These are phyloP conservation scores for Fusarium tricinctum DNA, from an alignment of 2,329 filamentous ascomycete species.

Conservation along the genomic window DNA sequence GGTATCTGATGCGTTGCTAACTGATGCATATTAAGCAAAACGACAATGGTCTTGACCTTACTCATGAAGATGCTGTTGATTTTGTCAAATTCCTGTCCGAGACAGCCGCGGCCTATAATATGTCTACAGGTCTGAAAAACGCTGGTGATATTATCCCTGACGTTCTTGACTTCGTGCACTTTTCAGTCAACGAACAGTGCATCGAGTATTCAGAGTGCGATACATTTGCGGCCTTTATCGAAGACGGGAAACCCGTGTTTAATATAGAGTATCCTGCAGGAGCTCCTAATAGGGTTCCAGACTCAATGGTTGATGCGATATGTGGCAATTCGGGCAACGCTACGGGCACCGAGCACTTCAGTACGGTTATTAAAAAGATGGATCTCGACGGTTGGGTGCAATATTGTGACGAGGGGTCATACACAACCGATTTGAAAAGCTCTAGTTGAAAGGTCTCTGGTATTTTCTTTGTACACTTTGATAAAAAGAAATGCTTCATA, in stretches of 20 bases:
- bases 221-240: constrained; percentile 69
- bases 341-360: constrained; percentile 64
- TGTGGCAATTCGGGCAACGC: constrained; percentile 59
- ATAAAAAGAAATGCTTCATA: too few species aligned
- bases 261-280: constrained; percentile 77
- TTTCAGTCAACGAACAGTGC: constrained; percentile 79
- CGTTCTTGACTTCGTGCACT: constrained; percentile 66
- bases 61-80: constrained; percentile 66
- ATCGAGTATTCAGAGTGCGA: constrained; percentile 71
- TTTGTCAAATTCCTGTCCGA: constrained; percentile 72
- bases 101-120: constrained; percentile 64
- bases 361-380: constrained; percentile 76
- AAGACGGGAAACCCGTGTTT: constrained; percentile 75
- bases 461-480: too few species aligned
- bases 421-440: too few species aligned
- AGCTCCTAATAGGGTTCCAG: constrained; percentile 54
- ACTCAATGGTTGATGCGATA: constrained; percentile 52
- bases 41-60: constrained; percentile 73
- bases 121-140: constrained; percentile 78
- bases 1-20: background rate
- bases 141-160: constrained; percentile 69
- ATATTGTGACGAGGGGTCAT: constrained; percentile 59
- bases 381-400: constrained; percentile 72
- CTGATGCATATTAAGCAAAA: too few species aligned
- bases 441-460: too few species aligned